Percentiles rank a stretch among this genome's conserved stretches.
Evolutionary conservation across 192 early-diverging fungal species (phyloP).

Genomic region (Kickxella alabastrina): DNA sequence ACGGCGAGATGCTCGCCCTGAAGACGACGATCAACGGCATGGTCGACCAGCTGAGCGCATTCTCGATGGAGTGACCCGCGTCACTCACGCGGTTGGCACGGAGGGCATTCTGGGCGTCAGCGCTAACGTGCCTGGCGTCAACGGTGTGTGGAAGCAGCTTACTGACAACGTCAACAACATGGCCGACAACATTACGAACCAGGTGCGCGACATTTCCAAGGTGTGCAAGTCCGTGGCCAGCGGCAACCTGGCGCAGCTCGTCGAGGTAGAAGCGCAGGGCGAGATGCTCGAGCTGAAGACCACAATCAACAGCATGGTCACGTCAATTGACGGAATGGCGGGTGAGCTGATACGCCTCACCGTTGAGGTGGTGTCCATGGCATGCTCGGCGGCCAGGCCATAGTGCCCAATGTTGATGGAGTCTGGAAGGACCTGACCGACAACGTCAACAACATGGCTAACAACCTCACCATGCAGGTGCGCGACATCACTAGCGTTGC

Average conservation of each 20-base stretch:
- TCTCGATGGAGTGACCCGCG: constrained; percentile 56
- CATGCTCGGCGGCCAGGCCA: constrained; percentile 58
- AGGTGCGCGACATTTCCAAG: constrained; percentile 65
- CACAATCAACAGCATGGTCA: constrained; percentile 72
- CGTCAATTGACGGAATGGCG: constrained; percentile 55
- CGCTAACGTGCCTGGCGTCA: constrained; percentile 55
- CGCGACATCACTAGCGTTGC: constrained; percentile 58
- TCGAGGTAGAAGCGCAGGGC: constrained; percentile 61
- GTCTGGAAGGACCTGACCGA: constrained; percentile 65
- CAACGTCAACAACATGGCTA: constrained; percentile 66
- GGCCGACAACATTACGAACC: constrained; percentile 63
- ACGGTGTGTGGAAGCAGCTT: constrained; percentile 66
- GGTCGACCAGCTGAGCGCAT: constrained; percentile 56
- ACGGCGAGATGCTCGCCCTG: constrained; percentile 62
- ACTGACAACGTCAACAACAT: constrained; percentile 67
- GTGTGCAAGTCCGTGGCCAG: constrained; percentile 61
- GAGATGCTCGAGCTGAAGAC: constrained; percentile 66
- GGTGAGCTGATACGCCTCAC: constrained; percentile 72
- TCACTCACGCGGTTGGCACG: constrained; percentile 57
- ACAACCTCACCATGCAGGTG: constrained; percentile 58
- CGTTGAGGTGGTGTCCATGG: constrained; percentile 70
- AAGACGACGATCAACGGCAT: constrained; percentile 66
- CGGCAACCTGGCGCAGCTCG: constrained; percentile 65
- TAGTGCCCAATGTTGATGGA: constrained; percentile 55
- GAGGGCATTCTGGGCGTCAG: constrained; percentile 56